A percentile compares a stretch with the other conserved stretches of the same genome.
Evolutionary conservation across 1,284 basidiomycete species (phyloP).

Genomic region (Dichomitus squalens): DNA sequence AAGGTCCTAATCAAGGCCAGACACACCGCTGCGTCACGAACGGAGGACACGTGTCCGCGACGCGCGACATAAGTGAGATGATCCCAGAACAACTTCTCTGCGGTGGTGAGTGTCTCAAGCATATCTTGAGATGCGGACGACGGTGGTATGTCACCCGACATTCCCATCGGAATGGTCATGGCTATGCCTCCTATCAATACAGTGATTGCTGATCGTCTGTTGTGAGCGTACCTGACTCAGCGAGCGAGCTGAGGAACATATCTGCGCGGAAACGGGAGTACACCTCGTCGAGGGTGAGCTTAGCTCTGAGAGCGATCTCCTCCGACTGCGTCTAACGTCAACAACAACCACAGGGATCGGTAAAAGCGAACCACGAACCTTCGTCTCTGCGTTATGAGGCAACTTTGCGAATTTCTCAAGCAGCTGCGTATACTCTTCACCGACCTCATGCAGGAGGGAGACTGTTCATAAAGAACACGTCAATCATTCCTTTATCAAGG

Average conservation of each 20-base stretch:
- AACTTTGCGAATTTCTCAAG: conserved; percentile 61
- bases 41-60: conserved; percentile 66
- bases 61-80: conserved; percentile 60
- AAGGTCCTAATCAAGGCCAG: conserved; percentile 74
- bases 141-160: conserved; percentile 50
- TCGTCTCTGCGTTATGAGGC: conserved; percentile 56
- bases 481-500: background rate
- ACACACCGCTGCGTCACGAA: conserved; percentile 74
- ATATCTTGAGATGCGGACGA: conserved; percentile 61
- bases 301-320: conserved; percentile 72
- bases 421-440: conserved; percentile 56
- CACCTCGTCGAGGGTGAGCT: conserved; percentile 73
- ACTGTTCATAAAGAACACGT: conserved; percentile 44
- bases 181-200: conserved; percentile 45
- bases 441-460: conserved; percentile 71
- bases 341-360: background rate
- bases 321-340: conserved; percentile 54
- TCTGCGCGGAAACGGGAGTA: conserved; percentile 80
- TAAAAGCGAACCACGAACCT: conserved; percentile 41
- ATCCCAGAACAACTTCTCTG: conserved; percentile 72
- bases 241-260: conserved; percentile 84
- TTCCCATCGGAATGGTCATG: conserved; percentile 83
- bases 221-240: conserved; percentile 74
- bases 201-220: background rate
- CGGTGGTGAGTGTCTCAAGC: conserved; percentile 58